These are phyloP conservation scores for Taphrina deformans DNA, from an alignment of 1,139 yeast species.

Conservation along the genomic window DNA sequence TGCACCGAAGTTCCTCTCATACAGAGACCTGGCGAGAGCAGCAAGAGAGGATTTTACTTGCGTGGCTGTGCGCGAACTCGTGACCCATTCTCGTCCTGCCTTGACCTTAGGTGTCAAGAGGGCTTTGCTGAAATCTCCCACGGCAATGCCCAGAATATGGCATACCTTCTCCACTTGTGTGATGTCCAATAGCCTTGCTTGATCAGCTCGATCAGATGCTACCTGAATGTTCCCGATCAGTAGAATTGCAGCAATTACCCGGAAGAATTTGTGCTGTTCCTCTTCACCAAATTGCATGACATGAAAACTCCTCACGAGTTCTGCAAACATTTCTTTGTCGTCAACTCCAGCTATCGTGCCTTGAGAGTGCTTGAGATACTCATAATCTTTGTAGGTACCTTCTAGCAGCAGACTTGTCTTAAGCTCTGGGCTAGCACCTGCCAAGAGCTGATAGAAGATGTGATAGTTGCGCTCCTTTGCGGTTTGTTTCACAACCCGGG, in stretches of 20 bases:
- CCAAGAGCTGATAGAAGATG: conserved; percentile 80
- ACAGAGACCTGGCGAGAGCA: conserved; percentile 82
- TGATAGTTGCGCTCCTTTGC: conserved; percentile 84
- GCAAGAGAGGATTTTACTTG: conserved; percentile 83
- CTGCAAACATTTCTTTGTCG: conserved; percentile 66
- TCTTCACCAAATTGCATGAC: conserved; percentile 66
- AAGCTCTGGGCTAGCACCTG: conserved; percentile 60
- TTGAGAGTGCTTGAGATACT: conserved; percentile 61
- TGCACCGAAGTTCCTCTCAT: conserved; percentile 77
- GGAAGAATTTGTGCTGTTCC: conserved; percentile 63
- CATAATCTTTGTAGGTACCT: conserved; percentile 52
- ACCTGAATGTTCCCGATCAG: conserved; percentile 85
- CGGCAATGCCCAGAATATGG: conserved; percentile 64
- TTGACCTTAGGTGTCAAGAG: conserved; percentile 79
- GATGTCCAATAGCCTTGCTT: conserved; percentile 65
- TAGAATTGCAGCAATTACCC: conserved; percentile 70
- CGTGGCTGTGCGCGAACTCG: conserved; percentile 72
- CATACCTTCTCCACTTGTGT: conserved; percentile 60
- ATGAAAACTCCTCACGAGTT: conserved; percentile 63
- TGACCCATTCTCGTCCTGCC: conserved; percentile 86
- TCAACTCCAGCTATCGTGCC: conserved; percentile 66
- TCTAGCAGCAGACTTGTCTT: conserved; percentile 54
- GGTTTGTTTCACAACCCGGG: conserved; percentile 84
- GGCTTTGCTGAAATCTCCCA: conserved; percentile 57
- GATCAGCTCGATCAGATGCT: conserved; percentile 62